Evolutionary conservation across 805 yeast genomes (phyloP), one percentile per base, ranked within the genome.

Genomic region (Candida ascalaphidarum): DNA sequence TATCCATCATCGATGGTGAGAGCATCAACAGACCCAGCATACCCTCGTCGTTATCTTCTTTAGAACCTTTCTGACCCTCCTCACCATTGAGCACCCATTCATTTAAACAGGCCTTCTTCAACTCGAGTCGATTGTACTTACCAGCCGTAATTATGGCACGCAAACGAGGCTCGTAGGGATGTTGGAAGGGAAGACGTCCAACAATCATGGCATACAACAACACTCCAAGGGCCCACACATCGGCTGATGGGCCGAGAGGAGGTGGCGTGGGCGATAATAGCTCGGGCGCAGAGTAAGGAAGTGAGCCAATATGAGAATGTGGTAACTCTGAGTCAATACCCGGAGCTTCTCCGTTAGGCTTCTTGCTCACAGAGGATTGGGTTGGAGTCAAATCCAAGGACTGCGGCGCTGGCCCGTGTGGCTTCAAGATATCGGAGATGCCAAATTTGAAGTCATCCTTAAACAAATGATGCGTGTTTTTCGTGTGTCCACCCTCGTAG

Each of bases 251-350:
- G 2, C 80, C 79, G 31, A 72, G 45, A 34, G 77, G 60, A 44
- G 76, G 59, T 4, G 85, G 82, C 24, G 65, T 63, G 1, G 81
- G 78, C 22, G 61, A 58, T 22, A 86, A 55, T 11, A 85, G 61
- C 48, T 88, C 96, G 0, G 97, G 97, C 0, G 95, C 73, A 1
- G 96, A 94, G 50, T 85, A 88, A 0, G 96, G 96, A 18, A 88
- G 61, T 1, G 95, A 86, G 0, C 97, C 97, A 27, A 84, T 81
- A 40, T 78, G 80, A 14, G 74, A 58, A 46, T 76, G 81, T 1
- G 83, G 83, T 19, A 68, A 48, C 18, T 59, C 60, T 7, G 65
- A 47, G 28, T 62, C 65, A 13, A 53, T 47, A 14, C 39, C 50
- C 38, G n/a, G n/a, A n/a, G n/a, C n/a, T n/a, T n/a, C n/a, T n/a